These are phyloP conservation scores for Neoboletus subvelutipes DNA, from an alignment of 768 basidiomycete species.

Conservation along the genomic window DNA sequence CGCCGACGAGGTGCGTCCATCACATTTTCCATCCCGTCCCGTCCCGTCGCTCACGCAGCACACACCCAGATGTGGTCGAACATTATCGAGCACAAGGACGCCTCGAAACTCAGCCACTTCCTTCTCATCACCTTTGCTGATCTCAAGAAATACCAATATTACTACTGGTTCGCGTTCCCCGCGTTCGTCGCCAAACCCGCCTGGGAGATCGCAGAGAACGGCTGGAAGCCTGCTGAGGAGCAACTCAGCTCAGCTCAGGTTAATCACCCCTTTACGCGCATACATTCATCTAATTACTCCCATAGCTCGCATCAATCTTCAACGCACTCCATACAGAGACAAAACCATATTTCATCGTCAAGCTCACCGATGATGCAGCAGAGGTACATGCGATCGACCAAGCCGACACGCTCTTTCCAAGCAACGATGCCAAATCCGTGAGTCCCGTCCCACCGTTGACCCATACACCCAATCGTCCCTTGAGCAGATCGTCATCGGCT, in stretches of 20 bases:
- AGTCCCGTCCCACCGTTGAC: conserved; percentile 14
- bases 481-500: conserved; percentile 52
- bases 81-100: conserved; percentile 50
- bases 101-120: conserved; percentile 68
- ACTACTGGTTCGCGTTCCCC: conserved; percentile 98
- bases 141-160: conserved; percentile 97
- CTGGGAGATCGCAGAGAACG: conserved; percentile 74
- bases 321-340: conserved; percentile 42
- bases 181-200: conserved; percentile 87
- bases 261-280: conserved; percentile 20
- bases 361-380: conserved; percentile 34
- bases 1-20: conserved; percentile 56
- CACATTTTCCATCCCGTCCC: background rate
- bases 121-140: conserved; percentile 93
- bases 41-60: background rate
- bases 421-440: conserved; percentile 42
- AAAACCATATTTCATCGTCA: conserved; percentile 64
- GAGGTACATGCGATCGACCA: conserved; percentile 56
- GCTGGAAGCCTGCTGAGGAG: conserved; percentile 53
- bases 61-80: conserved; percentile 64
- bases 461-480: conserved; percentile 21
- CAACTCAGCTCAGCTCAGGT: conserved; percentile 44
- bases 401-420: conserved; percentile 57
- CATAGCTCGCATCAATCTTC: conserved; percentile 55
- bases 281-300: background rate